Evolutionary conservation across 2,329 filamentous ascomycete species (phyloP), one percentile per base, ranked within the genome.

Genomic region (Teratosphaeria pseudoeucalypti): DNA sequence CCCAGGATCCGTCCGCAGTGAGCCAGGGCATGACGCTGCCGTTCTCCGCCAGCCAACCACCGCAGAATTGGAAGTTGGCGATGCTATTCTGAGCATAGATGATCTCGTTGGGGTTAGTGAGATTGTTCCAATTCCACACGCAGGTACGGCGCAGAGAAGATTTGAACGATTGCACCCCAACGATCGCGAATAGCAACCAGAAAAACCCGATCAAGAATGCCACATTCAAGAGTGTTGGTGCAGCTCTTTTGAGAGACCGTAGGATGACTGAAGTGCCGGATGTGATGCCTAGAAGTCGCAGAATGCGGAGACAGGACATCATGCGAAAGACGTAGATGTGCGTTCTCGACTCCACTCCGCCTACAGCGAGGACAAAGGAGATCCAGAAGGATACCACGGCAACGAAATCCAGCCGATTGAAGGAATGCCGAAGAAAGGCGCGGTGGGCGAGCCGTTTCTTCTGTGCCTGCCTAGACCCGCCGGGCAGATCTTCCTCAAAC

Each of bases 381-480:
- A 96, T 87, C 94, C 94, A 99, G 74, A 91, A 99, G 0, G 92
- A 88, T n/a, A 94, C 80, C 7, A 99, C 88, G 1, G 94, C 95
- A 57, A 99, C 79, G 73, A 97, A 96, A 72, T 99, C 94, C 11
- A 97, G 81, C 57, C 94, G 85, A 71, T 97, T 97, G 77, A 99
- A 99, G 0, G 90, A 92, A 73, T 99, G 94, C 16, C 94, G 85
- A 58, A 99, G 77, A 73, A 96, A 97, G 1, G 94, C 95, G 63
- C 94, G 85, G 57, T 94, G 87, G 16, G 95, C 92, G 58, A 99
- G 81, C 64, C 95, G 87, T 65, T 87, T 82, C 62, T 92, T 86
- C 72, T 94, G 90, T 66, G 92, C 88, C 63, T 95, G 78, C 81
- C 89, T 64, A 80, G 80, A 69, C 80, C 94, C 74, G 75, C 83